Base-by-base conservation (phyloP, 2,329 filamentous ascomycete species). In the Ascochyta pisi region DNA sequence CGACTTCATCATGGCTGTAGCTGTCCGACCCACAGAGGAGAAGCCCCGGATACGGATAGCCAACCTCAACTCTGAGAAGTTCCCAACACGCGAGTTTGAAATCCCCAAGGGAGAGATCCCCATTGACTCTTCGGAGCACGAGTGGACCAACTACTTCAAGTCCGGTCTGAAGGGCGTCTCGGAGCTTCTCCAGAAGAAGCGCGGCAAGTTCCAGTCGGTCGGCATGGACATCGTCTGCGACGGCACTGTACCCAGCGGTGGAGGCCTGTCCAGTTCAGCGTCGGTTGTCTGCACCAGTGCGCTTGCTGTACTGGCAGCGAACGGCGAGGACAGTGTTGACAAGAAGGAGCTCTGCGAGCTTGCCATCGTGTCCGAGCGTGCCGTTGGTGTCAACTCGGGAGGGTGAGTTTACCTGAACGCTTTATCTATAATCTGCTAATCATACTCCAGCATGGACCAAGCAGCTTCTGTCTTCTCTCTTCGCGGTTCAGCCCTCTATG, bases 111-210 rank as follows among this genome's bases (percentile, higher is more conserved):
- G 79, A 40, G 77, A 79, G n/a, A 77, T 82, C 15, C 72, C 78
- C 10, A 96, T 99, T 67, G 92, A 98, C 75, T 85, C 91, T 7
- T 87, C 86, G 16, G 85, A 89, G 65, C 90, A 96, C 64, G 92
- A 97, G 78, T 99, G 95, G 95, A 90, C 92, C 54, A 99, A 98
- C 76, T 99, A 99, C 82, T 98, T 99, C 85, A 96, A 95, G 79
- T 91, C 92, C 50, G 95, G 95, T 0, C 81, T 98, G 45, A 82
- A 86, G 33, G 95, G 93, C 27, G 94, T 94, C 0, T 78, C 96
- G 52, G 85, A 90, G 67, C 82, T 96, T 56, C 80, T 99, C 62
- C 83, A 86, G 45, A 78, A 82, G 72, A 86, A 87, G 77, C 89
- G 89, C 27, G 84, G 85, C 31, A 79, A 81, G 9, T 89, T 92